Percentiles rank a stretch among this genome's conserved stretches.
phyloP scores from a whole-genome alignment of 192 early-diverging fungal genomes.

The Backusella luteola region DNA sequence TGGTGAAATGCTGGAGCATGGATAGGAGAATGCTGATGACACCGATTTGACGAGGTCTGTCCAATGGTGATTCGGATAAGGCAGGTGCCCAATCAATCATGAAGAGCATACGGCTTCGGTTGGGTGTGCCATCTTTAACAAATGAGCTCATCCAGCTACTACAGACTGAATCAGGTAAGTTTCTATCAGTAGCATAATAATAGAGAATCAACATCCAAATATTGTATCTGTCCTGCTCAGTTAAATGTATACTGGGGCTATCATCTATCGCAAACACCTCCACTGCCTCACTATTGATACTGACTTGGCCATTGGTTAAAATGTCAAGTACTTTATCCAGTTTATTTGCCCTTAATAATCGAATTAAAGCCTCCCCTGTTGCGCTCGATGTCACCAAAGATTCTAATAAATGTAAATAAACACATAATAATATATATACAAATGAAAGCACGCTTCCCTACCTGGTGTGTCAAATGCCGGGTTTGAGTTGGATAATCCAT shows the following conservation, averaged over 20 bases:
- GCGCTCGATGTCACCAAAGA: background rate
- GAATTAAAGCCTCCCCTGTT: constrained; percentile 10
- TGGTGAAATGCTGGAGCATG: constrained; percentile 12
- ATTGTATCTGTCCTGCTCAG: constrained; percentile 16
- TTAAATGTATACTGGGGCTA: background rate
- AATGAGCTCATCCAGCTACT: constrained; percentile 9
- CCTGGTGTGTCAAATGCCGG: background rate
- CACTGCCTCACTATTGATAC: background rate
- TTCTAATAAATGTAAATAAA: background rate
- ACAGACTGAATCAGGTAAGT: constrained; percentile 3
- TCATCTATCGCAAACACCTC: constrained; percentile 12
- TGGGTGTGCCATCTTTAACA: background rate
- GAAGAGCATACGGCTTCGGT: background rate
- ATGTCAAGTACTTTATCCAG: background rate
- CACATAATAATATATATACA: background rate
- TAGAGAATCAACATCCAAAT: constrained; percentile 20
- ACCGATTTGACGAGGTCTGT: background rate
- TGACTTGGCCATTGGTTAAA: background rate
- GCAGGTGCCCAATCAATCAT: constrained; percentile 14
- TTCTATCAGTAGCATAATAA: background rate
- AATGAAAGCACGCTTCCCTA: background rate
- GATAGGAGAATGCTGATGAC: constrained; percentile 17
- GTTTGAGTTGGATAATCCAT: background rate
- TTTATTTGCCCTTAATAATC: background rate
- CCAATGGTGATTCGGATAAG: background rate